A percentile compares a stretch with the other conserved stretches of the same genome.
Evolutionary conservation across 371 early-diverging fungal genomes (phyloP).

Genomic region (Chytridium lagenaria): DNA sequence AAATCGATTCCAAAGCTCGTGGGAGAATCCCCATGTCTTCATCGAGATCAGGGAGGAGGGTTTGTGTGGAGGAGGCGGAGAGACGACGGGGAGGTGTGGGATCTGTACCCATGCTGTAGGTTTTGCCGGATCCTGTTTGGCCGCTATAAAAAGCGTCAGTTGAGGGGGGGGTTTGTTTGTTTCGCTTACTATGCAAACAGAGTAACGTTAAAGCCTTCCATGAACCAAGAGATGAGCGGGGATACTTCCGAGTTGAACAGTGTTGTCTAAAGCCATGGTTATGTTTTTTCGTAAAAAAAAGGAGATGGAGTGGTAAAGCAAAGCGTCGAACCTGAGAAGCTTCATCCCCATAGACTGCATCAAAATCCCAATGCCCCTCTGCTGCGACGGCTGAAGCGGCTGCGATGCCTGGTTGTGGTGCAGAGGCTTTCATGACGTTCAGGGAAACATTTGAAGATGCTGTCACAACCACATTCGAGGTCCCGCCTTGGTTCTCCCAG

Average conservation of each 20-base stretch:
- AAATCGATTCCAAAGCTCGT: conserved; percentile 8
- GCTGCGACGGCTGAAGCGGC: conserved; percentile 13
- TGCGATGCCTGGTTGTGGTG: conserved; percentile 13
- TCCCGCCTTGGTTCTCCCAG: background rate
- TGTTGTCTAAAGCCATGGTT: background rate
- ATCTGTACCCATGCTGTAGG: conserved; percentile 55
- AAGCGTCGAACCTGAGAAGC: background rate
- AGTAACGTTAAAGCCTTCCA: conserved; percentile 49
- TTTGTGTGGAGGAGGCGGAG: background rate
- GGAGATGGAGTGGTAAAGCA: background rate
- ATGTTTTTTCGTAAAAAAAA: background rate
- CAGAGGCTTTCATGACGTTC: conserved; percentile 6
- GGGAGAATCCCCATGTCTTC: conserved; percentile 11
- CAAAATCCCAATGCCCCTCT: conserved; percentile 22
- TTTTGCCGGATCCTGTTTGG: conserved; percentile 63
- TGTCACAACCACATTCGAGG: background rate
- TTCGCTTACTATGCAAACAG: conserved; percentile 50
- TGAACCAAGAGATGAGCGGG: conserved; percentile 12
- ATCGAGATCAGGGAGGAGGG: background rate
- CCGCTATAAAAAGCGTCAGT: conserved; percentile 32
- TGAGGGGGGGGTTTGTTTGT: background rate
- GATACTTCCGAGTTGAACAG: conserved; percentile 12
- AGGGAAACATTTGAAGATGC: background rate
- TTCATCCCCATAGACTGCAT: conserved; percentile 19
- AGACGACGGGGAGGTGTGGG: background rate